A percentile compares a stretch with the other conserved stretches of the same genome.
Conservation (phyloP, 441 rosid genomes). For the Populus hybrid region DNA sequence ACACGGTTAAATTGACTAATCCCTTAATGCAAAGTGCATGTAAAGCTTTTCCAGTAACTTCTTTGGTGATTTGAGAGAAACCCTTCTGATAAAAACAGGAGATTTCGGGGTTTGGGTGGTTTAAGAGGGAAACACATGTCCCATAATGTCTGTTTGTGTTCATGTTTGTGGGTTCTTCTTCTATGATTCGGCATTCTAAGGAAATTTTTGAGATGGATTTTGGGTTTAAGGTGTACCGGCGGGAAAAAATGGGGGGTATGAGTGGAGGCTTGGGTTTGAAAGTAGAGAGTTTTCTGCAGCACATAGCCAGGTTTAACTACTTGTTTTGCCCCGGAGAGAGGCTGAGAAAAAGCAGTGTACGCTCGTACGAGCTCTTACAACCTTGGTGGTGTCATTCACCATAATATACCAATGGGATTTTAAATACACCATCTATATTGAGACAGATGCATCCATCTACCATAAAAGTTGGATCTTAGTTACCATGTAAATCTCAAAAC, state of each 20-base stretch:
- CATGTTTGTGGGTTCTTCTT: constrained; percentile 8
- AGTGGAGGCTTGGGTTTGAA: constrained; percentile 25
- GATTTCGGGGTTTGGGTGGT: constrained; percentile 66
- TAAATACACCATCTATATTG: no score
- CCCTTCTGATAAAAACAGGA: constrained; percentile 69
- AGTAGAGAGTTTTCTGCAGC: constrained; percentile 25
- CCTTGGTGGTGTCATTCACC: no score
- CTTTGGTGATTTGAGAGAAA: constrained; percentile 64
- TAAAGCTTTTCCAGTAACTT: constrained; percentile 54
- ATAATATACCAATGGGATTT: no score
- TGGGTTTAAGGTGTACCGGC: constrained; percentile 14
- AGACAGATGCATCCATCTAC: no score
- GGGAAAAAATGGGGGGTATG: constrained; percentile 17
- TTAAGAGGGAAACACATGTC: constrained; percentile 32
- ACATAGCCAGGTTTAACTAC: constrained; percentile 45
- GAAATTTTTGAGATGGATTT: constrained; percentile 38
- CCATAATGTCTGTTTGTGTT: constrained; percentile 15
- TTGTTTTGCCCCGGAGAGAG: neutral
- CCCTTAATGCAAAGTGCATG: constrained; percentile 75
- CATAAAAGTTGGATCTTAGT: no score
- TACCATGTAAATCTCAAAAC: no score
- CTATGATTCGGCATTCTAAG: constrained; percentile 21
- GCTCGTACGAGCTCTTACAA: no score
- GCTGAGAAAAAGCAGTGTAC: neutral
- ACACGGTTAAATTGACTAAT: constrained; percentile 35